Evolutionary conservation across 306 rosid species (phyloP).

Genomic region (Malus sylvestris): DNA sequence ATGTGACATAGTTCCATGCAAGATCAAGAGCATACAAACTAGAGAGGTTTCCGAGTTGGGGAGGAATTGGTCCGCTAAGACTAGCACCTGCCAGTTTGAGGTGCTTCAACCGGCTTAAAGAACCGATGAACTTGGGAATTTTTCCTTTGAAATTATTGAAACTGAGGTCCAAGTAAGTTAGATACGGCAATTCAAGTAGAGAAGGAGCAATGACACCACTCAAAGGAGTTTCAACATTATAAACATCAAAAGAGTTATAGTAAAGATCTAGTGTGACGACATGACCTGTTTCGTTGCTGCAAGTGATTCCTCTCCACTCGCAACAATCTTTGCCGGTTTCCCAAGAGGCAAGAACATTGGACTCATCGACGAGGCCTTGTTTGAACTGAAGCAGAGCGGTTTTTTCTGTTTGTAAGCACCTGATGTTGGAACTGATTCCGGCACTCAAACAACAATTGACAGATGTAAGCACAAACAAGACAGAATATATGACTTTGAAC

Average conservation of each 20-base stretch:
- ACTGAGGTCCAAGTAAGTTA: constrained; percentile 16
- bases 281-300: constrained; percentile 13
- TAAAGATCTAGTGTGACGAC: constrained; percentile 3
- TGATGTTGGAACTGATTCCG: neutral
- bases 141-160: neutral
- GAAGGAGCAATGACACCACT: constrained; percentile 16
- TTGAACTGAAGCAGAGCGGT: constrained; percentile 14
- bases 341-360: constrained; percentile 8
- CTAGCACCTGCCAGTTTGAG: neutral
- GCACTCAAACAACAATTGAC: neutral
- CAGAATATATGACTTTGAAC: neutral
- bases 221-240: neutral
- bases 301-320: constrained; percentile 12
- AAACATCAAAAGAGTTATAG: neutral
- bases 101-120: neutral
- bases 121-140: constrained; percentile 10
- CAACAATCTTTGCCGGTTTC: constrained; percentile 12
- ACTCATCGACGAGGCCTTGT: neutral
- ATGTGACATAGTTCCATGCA: neutral
- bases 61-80: neutral
- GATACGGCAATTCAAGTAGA: constrained; percentile 5
- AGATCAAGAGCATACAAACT: constrained; percentile 13
- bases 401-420: constrained; percentile 6
- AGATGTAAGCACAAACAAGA: neutral
- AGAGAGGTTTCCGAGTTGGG: constrained; percentile 16